phyloP scores from a whole-genome alignment of 1,284 basidiomycete genomes.

The Naganishia liquefaciens region DNA sequence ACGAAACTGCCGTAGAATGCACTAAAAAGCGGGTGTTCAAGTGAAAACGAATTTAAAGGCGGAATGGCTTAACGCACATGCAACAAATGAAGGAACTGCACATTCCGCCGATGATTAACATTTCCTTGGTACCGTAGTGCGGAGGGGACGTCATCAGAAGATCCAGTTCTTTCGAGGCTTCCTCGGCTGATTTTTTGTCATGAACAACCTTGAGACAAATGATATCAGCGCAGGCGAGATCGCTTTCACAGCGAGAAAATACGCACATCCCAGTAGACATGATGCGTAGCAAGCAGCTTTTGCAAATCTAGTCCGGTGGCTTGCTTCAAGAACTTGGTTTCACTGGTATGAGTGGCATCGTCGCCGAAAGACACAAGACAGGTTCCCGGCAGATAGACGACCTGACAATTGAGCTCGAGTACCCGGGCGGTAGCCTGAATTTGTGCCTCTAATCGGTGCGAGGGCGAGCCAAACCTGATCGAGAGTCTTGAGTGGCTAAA shows the following conservation, averaged over 20 bases:
- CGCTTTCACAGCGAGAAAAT: neutral
- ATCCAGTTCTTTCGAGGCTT: conserved; percentile 73
- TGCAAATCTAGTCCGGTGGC: conserved; percentile 71
- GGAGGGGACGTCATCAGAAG: conserved; percentile 67
- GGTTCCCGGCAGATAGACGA: conserved; percentile 82
- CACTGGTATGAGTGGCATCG: conserved; percentile 76
- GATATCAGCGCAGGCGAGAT: neutral
- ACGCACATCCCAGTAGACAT: conserved; percentile 75
- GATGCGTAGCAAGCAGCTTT: conserved; percentile 74
- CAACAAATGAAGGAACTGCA: conserved; percentile 75
- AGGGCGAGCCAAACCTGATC: conserved; percentile 74
- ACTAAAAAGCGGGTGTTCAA: conserved; percentile 52
- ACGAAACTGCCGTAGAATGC: conserved; percentile 75
- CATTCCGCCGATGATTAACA: conserved; percentile 74
- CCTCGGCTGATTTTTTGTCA: conserved; percentile 77
- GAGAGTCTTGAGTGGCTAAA: conserved; percentile 3
- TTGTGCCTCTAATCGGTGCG: conserved; percentile 82
- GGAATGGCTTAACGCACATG: conserved; percentile 25
- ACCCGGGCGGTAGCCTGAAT: conserved; percentile 82
- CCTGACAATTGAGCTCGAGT: conserved; percentile 78
- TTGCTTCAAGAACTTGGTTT: conserved; percentile 81
- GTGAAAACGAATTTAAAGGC: neutral
- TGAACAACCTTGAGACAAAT: conserved; percentile 68
- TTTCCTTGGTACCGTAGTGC: conserved; percentile 66
- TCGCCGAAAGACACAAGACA: conserved; percentile 84